Evolutionary conservation across 148 eudicot genomes (phyloP).

Genomic region (Dysphania ambrosioides): DNA sequence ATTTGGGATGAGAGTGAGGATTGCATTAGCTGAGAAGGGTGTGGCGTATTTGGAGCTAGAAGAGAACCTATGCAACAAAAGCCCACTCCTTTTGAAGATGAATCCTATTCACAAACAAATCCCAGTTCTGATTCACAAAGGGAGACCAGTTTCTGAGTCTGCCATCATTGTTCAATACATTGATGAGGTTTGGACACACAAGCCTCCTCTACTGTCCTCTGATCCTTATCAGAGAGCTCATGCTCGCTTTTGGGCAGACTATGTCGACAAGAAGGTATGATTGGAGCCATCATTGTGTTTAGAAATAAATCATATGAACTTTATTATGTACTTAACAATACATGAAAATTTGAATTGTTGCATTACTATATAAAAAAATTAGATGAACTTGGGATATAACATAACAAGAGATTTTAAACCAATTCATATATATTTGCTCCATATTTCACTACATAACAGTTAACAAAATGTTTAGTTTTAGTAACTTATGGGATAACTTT

Average conservation of each 20-base stretch:
- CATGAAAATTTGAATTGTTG: too few relatives aligned
- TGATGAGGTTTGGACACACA: constrained; percentile 51
- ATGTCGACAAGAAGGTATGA: constrained; percentile 46
- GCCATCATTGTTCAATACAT: constrained; percentile 43
- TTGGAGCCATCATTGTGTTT: too few relatives aligned
- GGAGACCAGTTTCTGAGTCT: constrained; percentile 54
- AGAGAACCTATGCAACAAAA: constrained; percentile 34
- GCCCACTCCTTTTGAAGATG: constrained; percentile 33
- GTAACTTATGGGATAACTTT: too few relatives aligned
- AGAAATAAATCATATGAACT: too few relatives aligned
- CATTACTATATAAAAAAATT: too few relatives aligned
- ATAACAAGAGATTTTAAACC: too few relatives aligned
- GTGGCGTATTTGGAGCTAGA: constrained; percentile 36
- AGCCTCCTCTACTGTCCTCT: constrained; percentile 33
- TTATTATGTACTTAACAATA: too few relatives aligned
- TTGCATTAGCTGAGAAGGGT: constrained; percentile 46
- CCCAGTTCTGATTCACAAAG: constrained; percentile 56
- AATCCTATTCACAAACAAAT: constrained; percentile 51
- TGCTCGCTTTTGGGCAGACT: constrained; percentile 60
- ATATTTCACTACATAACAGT: too few relatives aligned
- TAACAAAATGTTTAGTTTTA: too few relatives aligned
- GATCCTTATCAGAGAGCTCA: constrained; percentile 43
- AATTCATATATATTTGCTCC: too few relatives aligned
- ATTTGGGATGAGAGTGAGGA: constrained; percentile 38
- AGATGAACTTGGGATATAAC: too few relatives aligned